These are phyloP conservation scores for Vitis hybrid DNA, from an alignment of 177 flowering plant species.

Conservation along the genomic window DNA sequence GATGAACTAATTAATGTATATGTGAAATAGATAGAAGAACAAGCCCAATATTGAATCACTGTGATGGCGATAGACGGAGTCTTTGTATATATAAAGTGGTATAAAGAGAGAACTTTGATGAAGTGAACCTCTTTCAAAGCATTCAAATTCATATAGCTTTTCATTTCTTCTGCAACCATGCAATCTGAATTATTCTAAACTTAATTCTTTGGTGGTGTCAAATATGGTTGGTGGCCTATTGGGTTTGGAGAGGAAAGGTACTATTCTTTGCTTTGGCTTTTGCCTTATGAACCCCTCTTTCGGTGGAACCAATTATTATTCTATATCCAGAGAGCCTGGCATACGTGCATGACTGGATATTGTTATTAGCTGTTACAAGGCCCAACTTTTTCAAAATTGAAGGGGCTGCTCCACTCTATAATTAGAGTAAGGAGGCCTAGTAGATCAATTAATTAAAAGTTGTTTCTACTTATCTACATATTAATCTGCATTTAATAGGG, in stretches of 20 bases:
- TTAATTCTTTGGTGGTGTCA: conserved; percentile 3
- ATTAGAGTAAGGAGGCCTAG: too few relatives aligned
- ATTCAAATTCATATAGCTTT: conserved; percentile 7
- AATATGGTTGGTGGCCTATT: neutral
- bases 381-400: too few relatives aligned
- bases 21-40: neutral
- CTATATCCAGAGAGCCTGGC: too few relatives aligned
- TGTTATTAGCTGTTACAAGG: too few relatives aligned
- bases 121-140: neutral
- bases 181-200: conserved; percentile 23
- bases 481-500: too few relatives aligned
- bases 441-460: too few relatives aligned
- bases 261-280: conserved; percentile 33
- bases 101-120: neutral
- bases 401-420: too few relatives aligned
- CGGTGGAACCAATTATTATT: neutral
- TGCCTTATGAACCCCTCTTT: neutral
- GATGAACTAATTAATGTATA: neutral
- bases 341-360: too few relatives aligned
- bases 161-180: conserved; percentile 11
- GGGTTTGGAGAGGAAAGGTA: conserved; percentile 5
- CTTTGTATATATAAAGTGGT: too few relatives aligned
- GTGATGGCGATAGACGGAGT: too few relatives aligned
- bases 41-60: too few relatives aligned
- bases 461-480: too few relatives aligned